phyloP scores from a whole-genome alignment of 2,329 filamentous ascomycete species.

The Tolypocladium paradoxum region DNA sequence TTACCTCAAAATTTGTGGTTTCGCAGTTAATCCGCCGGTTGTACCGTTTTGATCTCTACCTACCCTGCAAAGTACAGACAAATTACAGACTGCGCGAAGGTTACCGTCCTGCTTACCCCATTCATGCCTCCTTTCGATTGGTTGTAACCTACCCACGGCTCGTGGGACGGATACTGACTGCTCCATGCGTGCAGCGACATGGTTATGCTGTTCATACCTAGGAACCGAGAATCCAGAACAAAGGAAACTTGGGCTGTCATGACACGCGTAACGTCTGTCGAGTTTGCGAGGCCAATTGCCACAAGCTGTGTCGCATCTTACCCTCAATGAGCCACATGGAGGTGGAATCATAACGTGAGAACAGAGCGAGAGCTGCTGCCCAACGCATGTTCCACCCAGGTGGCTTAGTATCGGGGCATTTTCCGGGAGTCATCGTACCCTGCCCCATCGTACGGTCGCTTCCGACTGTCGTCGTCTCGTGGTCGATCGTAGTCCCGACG shows the following conservation, averaged over 20 bases:
- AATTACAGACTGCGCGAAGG: constrained; percentile 1
- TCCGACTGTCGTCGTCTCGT: constrained; percentile 47
- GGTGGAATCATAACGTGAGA: background rate
- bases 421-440: constrained; percentile 69
- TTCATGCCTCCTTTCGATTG: background rate
- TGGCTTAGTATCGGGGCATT: constrained; percentile 48
- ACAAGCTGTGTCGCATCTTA: background rate
- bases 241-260: background rate
- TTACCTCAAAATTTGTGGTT: constrained; percentile 29
- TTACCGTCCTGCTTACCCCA: background rate
- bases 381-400: background rate
- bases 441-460: constrained; percentile 67
- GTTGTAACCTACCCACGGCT: background rate
- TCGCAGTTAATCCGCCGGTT: constrained; percentile 3
- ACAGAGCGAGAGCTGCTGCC: constrained; percentile 1
- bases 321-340: background rate
- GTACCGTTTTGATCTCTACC: constrained; percentile 2
- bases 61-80: constrained; percentile 5
- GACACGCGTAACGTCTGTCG: background rate
- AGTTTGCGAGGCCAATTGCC: background rate
- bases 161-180: background rate
- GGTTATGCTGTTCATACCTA: background rate
- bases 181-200: background rate
- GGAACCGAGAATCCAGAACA: background rate
- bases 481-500: constrained; percentile 38